Percentiles rank a stretch among this genome's conserved stretches.
phyloP scores from a whole-genome alignment of 2,329 filamentous ascomycete species.

The Monosporascus sp. region DNA sequence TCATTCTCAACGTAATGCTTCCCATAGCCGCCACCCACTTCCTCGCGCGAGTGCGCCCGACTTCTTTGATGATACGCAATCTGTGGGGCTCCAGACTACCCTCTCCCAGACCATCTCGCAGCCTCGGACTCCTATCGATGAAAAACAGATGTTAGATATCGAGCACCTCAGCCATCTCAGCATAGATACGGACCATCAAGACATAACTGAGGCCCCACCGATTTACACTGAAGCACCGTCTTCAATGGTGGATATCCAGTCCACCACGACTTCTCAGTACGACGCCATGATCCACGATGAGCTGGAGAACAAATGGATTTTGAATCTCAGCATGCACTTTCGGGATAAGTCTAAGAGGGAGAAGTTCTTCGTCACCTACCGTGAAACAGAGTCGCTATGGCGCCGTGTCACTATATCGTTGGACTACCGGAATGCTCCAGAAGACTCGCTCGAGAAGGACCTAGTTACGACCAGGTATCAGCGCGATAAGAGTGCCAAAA shows the following conservation, averaged over 20 bases:
- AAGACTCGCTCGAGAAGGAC: constrained; percentile 80
- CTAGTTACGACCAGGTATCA: constrained; percentile 74
- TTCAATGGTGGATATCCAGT: constrained; percentile 35
- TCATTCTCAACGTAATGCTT: constrained; percentile 28
- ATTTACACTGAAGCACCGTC: constrained; percentile 11
- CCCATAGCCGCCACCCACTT: constrained; percentile 26
- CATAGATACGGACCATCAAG: constrained; percentile 18
- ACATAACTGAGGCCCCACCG: constrained; percentile 18
- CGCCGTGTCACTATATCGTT: constrained; percentile 86
- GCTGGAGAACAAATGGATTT: constrained; percentile 83
- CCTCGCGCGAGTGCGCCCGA: constrained; percentile 46
- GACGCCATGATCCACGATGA: constrained; percentile 69
- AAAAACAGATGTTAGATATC: constrained; percentile 24
- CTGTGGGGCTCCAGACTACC: constrained; percentile 17
- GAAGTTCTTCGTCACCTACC: constrained; percentile 97
- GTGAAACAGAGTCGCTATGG: constrained; percentile 73
- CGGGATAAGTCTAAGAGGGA: constrained; percentile 86
- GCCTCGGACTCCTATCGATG: constrained; percentile 28
- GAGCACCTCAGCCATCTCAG: constrained; percentile 13
- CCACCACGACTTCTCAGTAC: constrained; percentile 48
- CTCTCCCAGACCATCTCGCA: constrained; percentile 20
- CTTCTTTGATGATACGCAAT: constrained; percentile 30
- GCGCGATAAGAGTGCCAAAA: constrained; percentile 84
- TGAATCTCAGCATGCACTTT: constrained; percentile 98
- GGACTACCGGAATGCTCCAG: constrained; percentile 78